A percentile compares a stretch with the other conserved stretches of the same genome.
These are phyloP conservation scores for Phytophthora uliginosa DNA, from an alignment of 352 stramenopile species.

Conservation along the genomic window DNA sequence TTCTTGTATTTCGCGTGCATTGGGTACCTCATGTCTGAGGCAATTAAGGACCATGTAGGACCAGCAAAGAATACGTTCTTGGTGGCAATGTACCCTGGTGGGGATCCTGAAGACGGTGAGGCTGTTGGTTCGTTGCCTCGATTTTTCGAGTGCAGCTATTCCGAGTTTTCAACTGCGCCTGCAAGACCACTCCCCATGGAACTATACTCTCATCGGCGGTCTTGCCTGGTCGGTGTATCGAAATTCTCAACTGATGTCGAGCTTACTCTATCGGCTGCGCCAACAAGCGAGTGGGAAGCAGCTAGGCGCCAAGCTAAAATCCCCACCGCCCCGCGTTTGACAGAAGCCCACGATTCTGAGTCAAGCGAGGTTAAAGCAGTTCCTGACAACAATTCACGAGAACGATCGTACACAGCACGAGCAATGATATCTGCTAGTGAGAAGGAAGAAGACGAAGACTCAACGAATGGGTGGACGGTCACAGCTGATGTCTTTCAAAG, in stretches of 20 bases:
- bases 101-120: conserved; percentile 14
- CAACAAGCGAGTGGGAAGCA: conserved; percentile 51
- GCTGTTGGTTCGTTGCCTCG: conserved; percentile 55
- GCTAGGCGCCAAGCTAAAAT: conserved; percentile 48
- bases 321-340: conserved; percentile 19
- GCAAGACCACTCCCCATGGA: conserved; percentile 44
- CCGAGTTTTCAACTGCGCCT: conserved; percentile 34
- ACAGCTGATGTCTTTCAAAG: conserved; percentile 24
- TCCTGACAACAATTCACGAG: conserved; percentile 5
- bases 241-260: conserved; percentile 67
- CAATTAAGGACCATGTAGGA: conserved; percentile 69
- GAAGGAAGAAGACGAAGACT: conserved; percentile 23
- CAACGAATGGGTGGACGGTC: conserved; percentile 39
- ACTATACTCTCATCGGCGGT: conserved; percentile 41
- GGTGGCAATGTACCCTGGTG: conserved; percentile 64
- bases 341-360: conserved; percentile 4
- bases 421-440: not conserved
- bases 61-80: conserved; percentile 72
- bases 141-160: conserved; percentile 79
- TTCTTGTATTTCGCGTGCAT: conserved; percentile 73
- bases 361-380: conserved; percentile 2
- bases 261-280: conserved; percentile 42
- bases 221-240: conserved; percentile 66
- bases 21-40: conserved; percentile 56
- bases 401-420: not conserved